Percentiles rank a stretch among this genome's conserved stretches.
These are phyloP conservation scores for Mrakiaceae sp. DNA, from an alignment of 1,284 basidiomycete genomes.

Conservation along the genomic window DNA sequence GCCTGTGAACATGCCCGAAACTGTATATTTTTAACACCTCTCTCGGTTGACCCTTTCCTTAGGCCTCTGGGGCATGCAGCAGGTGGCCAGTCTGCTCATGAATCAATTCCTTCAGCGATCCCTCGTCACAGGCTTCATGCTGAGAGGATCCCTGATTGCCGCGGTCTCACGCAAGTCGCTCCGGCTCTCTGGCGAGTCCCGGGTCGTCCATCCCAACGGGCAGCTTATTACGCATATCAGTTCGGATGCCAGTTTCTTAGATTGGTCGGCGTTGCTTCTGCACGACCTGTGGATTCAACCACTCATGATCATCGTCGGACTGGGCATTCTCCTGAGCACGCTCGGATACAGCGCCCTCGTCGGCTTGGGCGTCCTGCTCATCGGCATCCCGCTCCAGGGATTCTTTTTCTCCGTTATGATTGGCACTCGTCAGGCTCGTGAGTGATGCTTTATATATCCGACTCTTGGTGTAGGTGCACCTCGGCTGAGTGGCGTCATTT, in stretches of 20 bases:
- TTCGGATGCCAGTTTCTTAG: conserved; percentile 13
- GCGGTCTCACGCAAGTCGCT: conserved; percentile 11
- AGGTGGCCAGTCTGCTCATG: conserved; percentile 2
- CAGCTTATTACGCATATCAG: neutral
- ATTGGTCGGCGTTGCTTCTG: conserved; percentile 11
- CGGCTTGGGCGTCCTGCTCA: conserved; percentile 40
- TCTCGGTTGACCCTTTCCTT: neutral
- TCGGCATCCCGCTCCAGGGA: conserved; percentile 54
- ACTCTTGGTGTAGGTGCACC: neutral
- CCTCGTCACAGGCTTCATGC: conserved; percentile 10
- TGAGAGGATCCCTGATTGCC: conserved; percentile 8
- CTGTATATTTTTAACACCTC: neutral
- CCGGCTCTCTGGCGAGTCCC: conserved; percentile 6
- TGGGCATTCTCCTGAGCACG: conserved; percentile 11
- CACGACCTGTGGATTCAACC: conserved; percentile 15
- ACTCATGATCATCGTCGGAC: conserved; percentile 2
- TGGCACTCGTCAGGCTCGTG: conserved; percentile 43
- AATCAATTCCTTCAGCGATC: conserved; percentile 8
- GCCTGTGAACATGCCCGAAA: neutral
- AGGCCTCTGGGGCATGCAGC: conserved; percentile 15
- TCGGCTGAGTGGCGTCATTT: too few relatives aligned
- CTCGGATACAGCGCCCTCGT: conserved; percentile 14
- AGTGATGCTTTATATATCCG: neutral
- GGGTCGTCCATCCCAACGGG: conserved; percentile 12
- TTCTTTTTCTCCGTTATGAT: conserved; percentile 55